phyloP scores from a whole-genome alignment of 441 rosid species.

The Erodium texanum region DNA sequence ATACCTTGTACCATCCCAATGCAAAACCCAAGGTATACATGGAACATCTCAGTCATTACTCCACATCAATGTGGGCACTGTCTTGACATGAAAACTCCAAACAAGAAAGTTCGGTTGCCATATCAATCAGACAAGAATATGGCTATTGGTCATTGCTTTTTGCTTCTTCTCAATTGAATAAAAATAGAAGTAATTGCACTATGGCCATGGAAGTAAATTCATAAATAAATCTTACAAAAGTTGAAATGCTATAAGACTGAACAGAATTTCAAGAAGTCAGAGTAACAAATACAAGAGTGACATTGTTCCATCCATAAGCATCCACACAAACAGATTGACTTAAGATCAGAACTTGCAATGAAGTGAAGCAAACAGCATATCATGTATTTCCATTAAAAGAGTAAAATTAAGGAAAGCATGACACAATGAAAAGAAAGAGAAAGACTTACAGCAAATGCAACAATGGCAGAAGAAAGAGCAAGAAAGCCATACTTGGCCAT shows the following conservation, averaged over 20 bases:
- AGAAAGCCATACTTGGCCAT: slow-evolving; percentile 90
- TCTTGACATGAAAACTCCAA: not conserved
- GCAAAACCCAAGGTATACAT: not conserved
- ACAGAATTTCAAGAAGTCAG: not conserved
- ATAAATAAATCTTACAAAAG: not conserved
- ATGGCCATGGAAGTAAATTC: not conserved
- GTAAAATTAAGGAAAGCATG: not conserved
- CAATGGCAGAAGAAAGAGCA: slow-evolving; percentile 79
- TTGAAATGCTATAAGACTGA: not conserved
- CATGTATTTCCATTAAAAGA: not conserved
- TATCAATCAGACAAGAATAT: not conserved
- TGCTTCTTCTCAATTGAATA: not conserved
- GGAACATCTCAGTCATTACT: not conserved
- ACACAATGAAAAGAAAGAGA: not conserved
- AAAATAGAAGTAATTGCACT: not conserved
- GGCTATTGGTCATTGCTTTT: not conserved
- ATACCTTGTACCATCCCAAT: not conserved
- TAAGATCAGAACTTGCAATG: not conserved
- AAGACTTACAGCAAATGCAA: slow-evolving; percentile 65
- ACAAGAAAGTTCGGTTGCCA: not conserved
- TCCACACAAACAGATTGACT: not conserved
- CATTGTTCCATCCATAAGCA: not conserved
- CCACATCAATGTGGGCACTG: not conserved
- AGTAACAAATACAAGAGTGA: not conserved
- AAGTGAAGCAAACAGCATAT: not conserved